phyloP scores from a whole-genome alignment of 2,329 filamentous ascomycete genomes.

The Curvularia hawaiiensis region DNA sequence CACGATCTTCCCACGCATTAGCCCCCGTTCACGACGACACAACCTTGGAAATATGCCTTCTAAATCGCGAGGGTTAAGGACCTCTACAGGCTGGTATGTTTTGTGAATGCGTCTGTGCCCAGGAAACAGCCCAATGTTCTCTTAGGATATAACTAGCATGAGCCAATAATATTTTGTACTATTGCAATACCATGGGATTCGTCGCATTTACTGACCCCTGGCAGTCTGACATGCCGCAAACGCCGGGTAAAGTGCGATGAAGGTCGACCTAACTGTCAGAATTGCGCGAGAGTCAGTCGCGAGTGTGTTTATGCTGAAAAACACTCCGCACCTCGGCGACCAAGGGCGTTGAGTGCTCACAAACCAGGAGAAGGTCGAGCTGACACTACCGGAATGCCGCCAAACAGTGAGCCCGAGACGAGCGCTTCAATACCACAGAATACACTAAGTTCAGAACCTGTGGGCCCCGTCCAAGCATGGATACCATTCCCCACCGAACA shows the following conservation, averaged over 20 bases:
- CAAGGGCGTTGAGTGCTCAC: slow-evolving; percentile 20
- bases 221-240: slow-evolving; percentile 52
- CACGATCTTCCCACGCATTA: slow-evolving; percentile 8
- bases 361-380: slow-evolving; percentile 12
- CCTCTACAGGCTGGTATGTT: slow-evolving; percentile 51
- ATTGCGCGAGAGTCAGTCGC: slow-evolving; percentile 50
- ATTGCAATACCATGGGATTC: background rate
- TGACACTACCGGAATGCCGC: slow-evolving; percentile 10
- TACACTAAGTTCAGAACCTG: slow-evolving; percentile 15
- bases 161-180: background rate
- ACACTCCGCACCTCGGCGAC: slow-evolving; percentile 11
- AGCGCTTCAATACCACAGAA: background rate
- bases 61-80: slow-evolving; percentile 51
- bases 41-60: slow-evolving; percentile 38
- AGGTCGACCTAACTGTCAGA: slow-evolving; percentile 50
- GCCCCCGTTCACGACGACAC: slow-evolving; percentile 4
- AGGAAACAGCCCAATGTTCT: background rate
- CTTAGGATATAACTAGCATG: background rate
- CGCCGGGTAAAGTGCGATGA: slow-evolving; percentile 60
- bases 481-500: slow-evolving; percentile 20
- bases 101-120: background rate
- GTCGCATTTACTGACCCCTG: slow-evolving; percentile 11
- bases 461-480: slow-evolving; percentile 21
- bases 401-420: slow-evolving; percentile 6
- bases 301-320: slow-evolving; percentile 47